Conservation (phyloP, 2,329 filamentous ascomycete genomes). For the Geosmithia morbida region DNA sequence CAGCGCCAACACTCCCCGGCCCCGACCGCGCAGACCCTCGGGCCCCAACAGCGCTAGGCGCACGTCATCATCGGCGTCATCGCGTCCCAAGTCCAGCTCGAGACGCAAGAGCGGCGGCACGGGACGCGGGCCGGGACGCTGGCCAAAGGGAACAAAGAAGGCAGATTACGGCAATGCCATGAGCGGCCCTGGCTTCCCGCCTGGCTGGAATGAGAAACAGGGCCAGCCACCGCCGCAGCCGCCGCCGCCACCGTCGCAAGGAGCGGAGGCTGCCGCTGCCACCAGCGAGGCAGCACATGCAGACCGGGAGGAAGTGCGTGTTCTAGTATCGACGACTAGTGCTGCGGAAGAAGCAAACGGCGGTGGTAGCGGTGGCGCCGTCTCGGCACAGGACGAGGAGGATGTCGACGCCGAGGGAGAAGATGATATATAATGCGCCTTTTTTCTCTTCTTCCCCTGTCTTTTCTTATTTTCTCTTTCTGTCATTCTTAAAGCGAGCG, state of each 20-base stretch:
- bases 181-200: conserved; percentile 49
- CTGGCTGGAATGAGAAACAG: conserved; percentile 30
- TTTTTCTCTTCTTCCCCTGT: not conserved
- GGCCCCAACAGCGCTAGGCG: conserved; percentile 10
- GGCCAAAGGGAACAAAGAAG: conserved; percentile 56
- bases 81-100: conserved; percentile 25
- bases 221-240: conserved; percentile 2
- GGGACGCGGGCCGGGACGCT: conserved; percentile 48
- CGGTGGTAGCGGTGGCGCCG: conserved; percentile 3
- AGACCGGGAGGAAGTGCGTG: conserved; percentile 17
- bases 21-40: conserved; percentile 5
- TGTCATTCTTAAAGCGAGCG: not conserved
- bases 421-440: not conserved
- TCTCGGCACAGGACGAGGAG: conserved; percentile 6
- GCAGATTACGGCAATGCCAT: conserved; percentile 53
- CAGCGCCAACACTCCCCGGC: conserved; percentile 11
- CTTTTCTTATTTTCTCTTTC: not conserved
- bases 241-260: not conserved
- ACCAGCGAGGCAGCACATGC: not conserved
- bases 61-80: conserved; percentile 12
- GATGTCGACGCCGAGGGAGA: conserved; percentile 20
- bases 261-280: not conserved
- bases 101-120: conserved; percentile 46
- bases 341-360: not conserved
- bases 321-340: conserved; percentile 10